Evolutionary conservation across 2,329 filamentous ascomycete species (phyloP).

Genomic region (Fusarium scirpi): DNA sequence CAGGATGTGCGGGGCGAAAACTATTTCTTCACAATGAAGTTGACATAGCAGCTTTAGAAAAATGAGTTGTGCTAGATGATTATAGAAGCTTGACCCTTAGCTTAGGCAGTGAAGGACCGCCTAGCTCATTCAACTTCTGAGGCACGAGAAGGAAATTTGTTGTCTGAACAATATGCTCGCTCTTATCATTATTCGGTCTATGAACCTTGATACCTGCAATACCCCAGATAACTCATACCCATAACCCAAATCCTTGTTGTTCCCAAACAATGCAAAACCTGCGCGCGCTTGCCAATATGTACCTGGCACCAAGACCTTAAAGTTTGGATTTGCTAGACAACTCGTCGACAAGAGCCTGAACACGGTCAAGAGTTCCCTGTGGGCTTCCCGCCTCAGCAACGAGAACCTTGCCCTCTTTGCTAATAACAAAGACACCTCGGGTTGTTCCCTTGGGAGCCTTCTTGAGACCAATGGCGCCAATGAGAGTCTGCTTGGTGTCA

Average conservation of each 20-base stretch:
- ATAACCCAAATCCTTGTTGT: not conserved
- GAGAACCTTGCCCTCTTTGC: constrained; percentile 84
- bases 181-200: constrained; percentile 15
- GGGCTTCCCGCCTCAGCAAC: constrained; percentile 81
- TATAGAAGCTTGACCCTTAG: not conserved
- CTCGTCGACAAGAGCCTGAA: constrained; percentile 75
- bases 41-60: not conserved
- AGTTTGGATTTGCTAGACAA: constrained; percentile 44
- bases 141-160: not conserved
- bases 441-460: constrained; percentile 84
- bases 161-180: not conserved
- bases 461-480: constrained; percentile 88
- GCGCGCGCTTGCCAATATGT: not conserved
- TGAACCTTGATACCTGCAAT: not conserved
- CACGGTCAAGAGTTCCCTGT: constrained; percentile 79
- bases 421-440: constrained; percentile 88
- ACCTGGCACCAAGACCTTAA: not conserved
- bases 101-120: too few species aligned
- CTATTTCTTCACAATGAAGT: too few species aligned
- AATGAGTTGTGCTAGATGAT: not conserved
- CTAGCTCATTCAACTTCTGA: not conserved
- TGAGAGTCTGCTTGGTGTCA: constrained; percentile 79
- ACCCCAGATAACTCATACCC: not conserved
- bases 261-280: not conserved
- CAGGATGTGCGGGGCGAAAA: too few species aligned